Evolutionary conservation across 371 early-diverging fungal species (phyloP).

Genomic region (Rhizomucor miehei): DNA sequence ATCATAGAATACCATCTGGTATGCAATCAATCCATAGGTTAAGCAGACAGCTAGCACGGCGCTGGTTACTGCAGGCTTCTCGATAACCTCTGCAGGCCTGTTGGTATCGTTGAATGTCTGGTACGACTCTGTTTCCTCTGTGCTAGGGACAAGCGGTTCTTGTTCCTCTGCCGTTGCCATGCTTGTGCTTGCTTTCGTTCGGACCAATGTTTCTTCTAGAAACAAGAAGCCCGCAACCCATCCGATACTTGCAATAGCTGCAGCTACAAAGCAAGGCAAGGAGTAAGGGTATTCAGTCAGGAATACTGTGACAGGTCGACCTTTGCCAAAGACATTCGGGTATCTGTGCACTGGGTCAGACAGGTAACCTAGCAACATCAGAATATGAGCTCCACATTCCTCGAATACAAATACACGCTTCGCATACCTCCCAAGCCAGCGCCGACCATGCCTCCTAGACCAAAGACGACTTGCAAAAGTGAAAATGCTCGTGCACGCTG

Average conservation of each 20-base stretch:
- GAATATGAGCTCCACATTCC: background rate
- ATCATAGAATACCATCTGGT: constrained; percentile 39
- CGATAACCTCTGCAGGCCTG: background rate
- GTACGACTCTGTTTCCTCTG: background rate
- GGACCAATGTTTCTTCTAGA: constrained; percentile 68
- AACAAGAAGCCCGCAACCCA: constrained; percentile 63
- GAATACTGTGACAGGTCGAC: constrained; percentile 42
- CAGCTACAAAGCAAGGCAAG: constrained; percentile 78
- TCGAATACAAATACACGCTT: background rate
- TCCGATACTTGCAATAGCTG: constrained; percentile 60
- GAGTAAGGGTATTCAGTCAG: constrained; percentile 76
- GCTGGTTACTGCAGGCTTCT: constrained; percentile 9
- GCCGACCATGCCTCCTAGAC: constrained; percentile 2
- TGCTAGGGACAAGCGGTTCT: background rate
- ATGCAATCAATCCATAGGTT: constrained; percentile 29
- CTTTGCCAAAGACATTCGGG: constrained; percentile 65
- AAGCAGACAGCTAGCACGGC: constrained; percentile 30
- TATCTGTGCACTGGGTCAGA: constrained; percentile 69
- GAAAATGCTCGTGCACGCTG: constrained; percentile 52
- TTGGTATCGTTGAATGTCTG: constrained; percentile 5
- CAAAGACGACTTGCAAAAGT: constrained; percentile 50
- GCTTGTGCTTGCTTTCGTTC: background rate
- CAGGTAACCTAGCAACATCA: constrained; percentile 50
- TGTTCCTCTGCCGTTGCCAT: background rate
- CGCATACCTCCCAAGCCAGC: constrained; percentile 2